phyloP scores from a whole-genome alignment of 2,329 filamentous ascomycete species.

The Phaeoacremonium minimum region DNA sequence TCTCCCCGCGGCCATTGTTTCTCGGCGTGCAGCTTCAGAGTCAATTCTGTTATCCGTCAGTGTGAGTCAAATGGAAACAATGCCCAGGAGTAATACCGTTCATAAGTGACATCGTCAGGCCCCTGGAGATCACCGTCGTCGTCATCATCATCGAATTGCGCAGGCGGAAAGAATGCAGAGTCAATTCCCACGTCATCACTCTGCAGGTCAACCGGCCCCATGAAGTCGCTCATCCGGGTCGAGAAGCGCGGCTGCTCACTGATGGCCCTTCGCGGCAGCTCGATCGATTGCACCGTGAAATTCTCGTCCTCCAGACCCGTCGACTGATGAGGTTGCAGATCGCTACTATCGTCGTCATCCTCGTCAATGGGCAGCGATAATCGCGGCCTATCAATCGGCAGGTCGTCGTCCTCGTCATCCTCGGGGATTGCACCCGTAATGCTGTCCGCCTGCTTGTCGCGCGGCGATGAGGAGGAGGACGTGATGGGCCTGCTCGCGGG shows the following conservation, averaged over 20 bases:
- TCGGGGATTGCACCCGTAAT: conserved; percentile 19
- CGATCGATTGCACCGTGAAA: conserved; percentile 54
- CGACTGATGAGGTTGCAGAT: conserved; percentile 49
- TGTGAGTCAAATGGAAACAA: no score
- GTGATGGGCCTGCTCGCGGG: conserved; percentile 37
- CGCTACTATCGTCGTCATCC: conserved; percentile 43
- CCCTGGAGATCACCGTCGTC: conserved; percentile 24
- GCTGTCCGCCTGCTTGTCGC: conserved; percentile 6
- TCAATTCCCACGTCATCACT: conserved; percentile 38
- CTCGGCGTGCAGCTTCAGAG: conserved; percentile 32
- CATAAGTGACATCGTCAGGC: conserved; percentile 35
- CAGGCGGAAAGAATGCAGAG: conserved; percentile 48
- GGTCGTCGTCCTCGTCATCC: conserved; percentile 46
- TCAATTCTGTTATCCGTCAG: conserved; percentile 18
- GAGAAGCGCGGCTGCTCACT: conserved; percentile 45
- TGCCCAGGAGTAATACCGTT: no score
- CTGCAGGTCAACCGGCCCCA: conserved; percentile 23
- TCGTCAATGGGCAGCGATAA: conserved; percentile 50
- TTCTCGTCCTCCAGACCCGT: conserved; percentile 55
- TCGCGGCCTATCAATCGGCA: conserved; percentile 45
- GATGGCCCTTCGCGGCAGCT: conserved; percentile 49
- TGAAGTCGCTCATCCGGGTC: conserved; percentile 49
- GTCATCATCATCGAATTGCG: conserved; percentile 36
- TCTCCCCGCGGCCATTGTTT: conserved; percentile 30
- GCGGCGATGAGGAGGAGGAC: conserved; percentile 43